These are phyloP conservation scores for Fragilaria crotonensis DNA, from an alignment of 108 stramenopile species.

Conservation along the genomic window DNA sequence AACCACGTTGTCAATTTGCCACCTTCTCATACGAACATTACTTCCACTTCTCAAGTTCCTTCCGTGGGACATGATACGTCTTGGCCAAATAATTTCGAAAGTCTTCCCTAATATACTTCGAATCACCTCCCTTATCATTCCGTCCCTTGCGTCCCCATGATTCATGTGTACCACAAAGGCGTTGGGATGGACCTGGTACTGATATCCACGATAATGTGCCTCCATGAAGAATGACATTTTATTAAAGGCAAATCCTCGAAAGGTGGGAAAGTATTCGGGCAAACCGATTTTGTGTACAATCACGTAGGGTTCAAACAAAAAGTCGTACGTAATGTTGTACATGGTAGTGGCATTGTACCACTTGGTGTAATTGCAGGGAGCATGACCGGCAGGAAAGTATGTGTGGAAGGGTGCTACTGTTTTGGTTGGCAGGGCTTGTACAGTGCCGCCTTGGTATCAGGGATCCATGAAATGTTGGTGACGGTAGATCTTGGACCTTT, in stretches of 20 bases:
- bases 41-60: not conserved
- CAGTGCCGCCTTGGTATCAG: not conserved
- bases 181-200: constrained; percentile 3
- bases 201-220: constrained; percentile 11
- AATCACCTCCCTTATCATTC: not conserved
- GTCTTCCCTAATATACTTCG: not conserved
- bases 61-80: not conserved
- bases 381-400: constrained; percentile 9
- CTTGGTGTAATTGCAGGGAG: constrained; percentile 6
- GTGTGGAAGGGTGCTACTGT: not conserved
- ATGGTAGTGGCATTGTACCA: constrained; percentile 9
- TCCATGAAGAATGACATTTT: constrained; percentile 16
- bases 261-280: constrained; percentile 12
- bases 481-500: not conserved
- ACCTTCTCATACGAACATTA: too few species aligned
- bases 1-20: too few species aligned
- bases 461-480: not conserved
- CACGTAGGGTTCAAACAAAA: constrained; percentile 26
- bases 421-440: not conserved
- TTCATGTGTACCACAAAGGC: constrained; percentile 15
- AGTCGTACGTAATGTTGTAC: constrained; percentile 9
- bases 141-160: not conserved
- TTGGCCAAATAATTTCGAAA: not conserved
- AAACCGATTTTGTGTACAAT: constrained; percentile 14
- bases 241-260: constrained; percentile 17